A percentile compares a stretch with the other conserved stretches of the same genome.
phyloP scores from a whole-genome alignment of 208 protist genomes.

The Acanthamoeba lenticulata region DNA sequence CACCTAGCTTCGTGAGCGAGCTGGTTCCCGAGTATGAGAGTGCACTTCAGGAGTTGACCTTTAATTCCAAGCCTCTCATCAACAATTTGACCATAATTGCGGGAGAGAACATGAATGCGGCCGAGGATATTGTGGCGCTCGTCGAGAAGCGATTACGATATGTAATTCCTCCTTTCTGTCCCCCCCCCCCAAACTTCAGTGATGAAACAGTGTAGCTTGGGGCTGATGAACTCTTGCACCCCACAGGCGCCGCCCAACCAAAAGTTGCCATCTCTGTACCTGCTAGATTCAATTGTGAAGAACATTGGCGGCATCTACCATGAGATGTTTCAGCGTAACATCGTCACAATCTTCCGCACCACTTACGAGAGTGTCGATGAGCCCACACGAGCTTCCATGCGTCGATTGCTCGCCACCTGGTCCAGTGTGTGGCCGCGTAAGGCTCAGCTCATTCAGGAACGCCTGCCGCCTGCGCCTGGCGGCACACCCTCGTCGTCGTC shows the following conservation, averaged over 20 bases:
- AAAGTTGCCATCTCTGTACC: slow-evolving; percentile 69
- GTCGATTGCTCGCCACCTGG: slow-evolving; percentile 7
- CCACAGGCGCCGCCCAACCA: slow-evolving; percentile 8
- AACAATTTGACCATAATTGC: slow-evolving; percentile 68
- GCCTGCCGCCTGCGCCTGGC: neutral
- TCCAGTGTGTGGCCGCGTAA: neutral
- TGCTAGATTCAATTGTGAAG: slow-evolving; percentile 68
- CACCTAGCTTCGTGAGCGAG: slow-evolving; percentile 17
- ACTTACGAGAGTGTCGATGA: neutral
- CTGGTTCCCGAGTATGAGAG: slow-evolving; percentile 56
- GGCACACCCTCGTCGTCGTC: too few species aligned
- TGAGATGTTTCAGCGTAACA: slow-evolving; percentile 30
- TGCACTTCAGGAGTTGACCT: slow-evolving; percentile 42
- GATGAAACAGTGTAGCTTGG: neutral
- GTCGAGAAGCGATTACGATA: slow-evolving; percentile 55
- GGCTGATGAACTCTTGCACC: neutral
- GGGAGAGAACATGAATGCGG: slow-evolving; percentile 2
- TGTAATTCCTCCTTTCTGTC: neutral
- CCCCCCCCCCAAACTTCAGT: neutral
- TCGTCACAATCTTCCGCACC: neutral
- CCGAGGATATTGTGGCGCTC: slow-evolving; percentile 55
- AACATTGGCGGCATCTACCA: slow-evolving; percentile 67
- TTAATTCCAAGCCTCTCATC: slow-evolving; percentile 70
- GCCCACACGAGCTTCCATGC: neutral
- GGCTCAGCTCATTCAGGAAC: neutral